Evolutionary conservation across 2,329 filamentous ascomycete genomes (phyloP).

Genomic region (Monosporascus sp.): DNA sequence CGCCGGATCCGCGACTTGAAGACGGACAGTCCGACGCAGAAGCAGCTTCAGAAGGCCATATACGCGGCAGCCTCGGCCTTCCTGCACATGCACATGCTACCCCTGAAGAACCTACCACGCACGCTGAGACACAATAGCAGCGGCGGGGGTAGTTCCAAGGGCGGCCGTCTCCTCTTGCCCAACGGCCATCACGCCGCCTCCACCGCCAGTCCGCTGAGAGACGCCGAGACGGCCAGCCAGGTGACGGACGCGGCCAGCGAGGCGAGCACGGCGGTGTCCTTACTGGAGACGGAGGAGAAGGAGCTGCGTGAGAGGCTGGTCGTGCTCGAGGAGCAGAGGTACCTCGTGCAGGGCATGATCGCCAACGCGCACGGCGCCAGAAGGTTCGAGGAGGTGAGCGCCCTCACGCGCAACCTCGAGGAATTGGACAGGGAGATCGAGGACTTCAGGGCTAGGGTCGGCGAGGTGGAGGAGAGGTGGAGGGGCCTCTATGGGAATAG

Average conservation of each 20-base stretch:
- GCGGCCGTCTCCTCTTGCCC: slow-evolving; percentile 24
- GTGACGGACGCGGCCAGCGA: slow-evolving; percentile 33
- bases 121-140: slow-evolving; percentile 50
- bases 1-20: slow-evolving; percentile 75
- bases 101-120: slow-evolving; percentile 69
- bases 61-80: slow-evolving; percentile 79
- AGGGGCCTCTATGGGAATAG: slow-evolving; percentile 43
- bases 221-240: slow-evolving; percentile 46
- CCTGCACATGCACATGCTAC: slow-evolving; percentile 85
- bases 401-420: slow-evolving; percentile 72
- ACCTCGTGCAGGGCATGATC: slow-evolving; percentile 84
- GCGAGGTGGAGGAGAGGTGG: slow-evolving; percentile 58
- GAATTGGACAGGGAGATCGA: slow-evolving; percentile 78
- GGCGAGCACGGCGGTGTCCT: slow-evolving; percentile 47
- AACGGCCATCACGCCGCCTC: slow-evolving; percentile 22
- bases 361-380: slow-evolving; percentile 67
- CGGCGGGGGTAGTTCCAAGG: slow-evolving; percentile 25
- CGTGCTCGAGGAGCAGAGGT: slow-evolving; percentile 85
- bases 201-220: slow-evolving; percentile 36
- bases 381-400: slow-evolving; percentile 81
- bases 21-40: slow-evolving; percentile 66
- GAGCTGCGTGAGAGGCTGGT: slow-evolving; percentile 73
- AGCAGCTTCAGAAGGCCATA: slow-evolving; percentile 72
- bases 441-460: slow-evolving; percentile 58
- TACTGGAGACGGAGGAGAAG: slow-evolving; percentile 77